Conservation (phyloP, 495 filamentous ascomycete species). For the Penicillium psychrofluorescens region DNA sequence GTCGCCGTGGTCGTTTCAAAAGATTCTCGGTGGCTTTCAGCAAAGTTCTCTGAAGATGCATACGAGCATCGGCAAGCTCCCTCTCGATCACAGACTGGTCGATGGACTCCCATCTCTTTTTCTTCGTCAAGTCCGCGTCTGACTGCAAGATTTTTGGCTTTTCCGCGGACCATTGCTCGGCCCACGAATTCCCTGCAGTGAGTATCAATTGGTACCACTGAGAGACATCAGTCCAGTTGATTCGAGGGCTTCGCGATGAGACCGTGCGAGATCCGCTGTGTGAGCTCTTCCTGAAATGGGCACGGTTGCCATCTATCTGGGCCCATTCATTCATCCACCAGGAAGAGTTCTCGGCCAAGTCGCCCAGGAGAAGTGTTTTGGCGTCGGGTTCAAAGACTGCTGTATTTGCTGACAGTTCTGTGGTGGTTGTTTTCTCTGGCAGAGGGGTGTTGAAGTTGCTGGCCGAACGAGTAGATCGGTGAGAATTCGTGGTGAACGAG, state of each 20-base stretch:
- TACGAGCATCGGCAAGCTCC: conserved; percentile 58
- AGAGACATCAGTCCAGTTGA: conserved; percentile 66
- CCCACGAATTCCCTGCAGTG: conserved; percentile 57
- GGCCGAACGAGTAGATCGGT: conserved; percentile 14
- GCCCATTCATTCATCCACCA: conserved; percentile 68
- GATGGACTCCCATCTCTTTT: conserved; percentile 22
- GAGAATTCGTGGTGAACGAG: conserved; percentile 48
- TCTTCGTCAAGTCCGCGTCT: conserved; percentile 18
- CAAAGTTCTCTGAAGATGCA: conserved; percentile 60
- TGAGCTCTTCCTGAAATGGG: conserved; percentile 12
- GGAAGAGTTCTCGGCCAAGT: conserved; percentile 73
- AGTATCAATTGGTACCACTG: conserved; percentile 74
- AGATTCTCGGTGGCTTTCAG: conserved; percentile 79
- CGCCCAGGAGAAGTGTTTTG: conserved; percentile 71
- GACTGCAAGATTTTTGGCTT: conserved; percentile 19
- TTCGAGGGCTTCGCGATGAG: conserved; percentile 56
- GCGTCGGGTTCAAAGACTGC: conserved; percentile 56
- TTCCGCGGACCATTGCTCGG: conserved; percentile 38
- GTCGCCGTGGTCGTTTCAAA: conserved; percentile 75
- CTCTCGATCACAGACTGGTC: conserved; percentile 45
- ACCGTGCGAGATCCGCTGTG: conserved; percentile 31
- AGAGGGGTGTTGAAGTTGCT: conserved; percentile 20
- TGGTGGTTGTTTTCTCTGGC: conserved; percentile 11
- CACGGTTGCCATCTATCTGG: conserved; percentile 15
- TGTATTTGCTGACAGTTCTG: conserved; percentile 10